Evolutionary conservation across 108 stramenopile genomes (phyloP).

Genomic region (Chaetoceros muelleri): DNA sequence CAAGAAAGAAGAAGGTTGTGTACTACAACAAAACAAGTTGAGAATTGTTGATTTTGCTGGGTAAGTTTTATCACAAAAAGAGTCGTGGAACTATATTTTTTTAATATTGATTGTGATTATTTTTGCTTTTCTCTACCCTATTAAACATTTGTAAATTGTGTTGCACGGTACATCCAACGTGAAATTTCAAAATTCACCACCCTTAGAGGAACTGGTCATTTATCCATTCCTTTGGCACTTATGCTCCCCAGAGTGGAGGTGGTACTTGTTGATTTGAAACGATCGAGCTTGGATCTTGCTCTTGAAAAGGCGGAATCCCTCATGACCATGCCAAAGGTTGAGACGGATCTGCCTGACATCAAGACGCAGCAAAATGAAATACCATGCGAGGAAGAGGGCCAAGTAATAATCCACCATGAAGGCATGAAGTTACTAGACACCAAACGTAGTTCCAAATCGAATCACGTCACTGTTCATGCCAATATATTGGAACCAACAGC

Average conservation of each 20-base stretch:
- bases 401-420: neutral
- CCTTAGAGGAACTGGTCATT: constrained; percentile 60
- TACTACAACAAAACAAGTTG: constrained; percentile 3
- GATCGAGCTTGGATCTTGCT: constrained; percentile 39
- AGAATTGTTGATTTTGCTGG: constrained; percentile 75
- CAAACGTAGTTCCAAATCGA: neutral
- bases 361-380: constrained; percentile 1
- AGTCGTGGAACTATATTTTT: too few relatives aligned
- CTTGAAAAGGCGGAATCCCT: constrained; percentile 30
- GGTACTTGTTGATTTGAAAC: constrained; percentile 54
- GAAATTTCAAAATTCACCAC: too few relatives aligned
- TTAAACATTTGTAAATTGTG: too few relatives aligned
- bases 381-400: neutral
- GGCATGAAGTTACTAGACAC: neutral
- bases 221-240: constrained; percentile 54
- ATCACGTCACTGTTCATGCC: neutral
- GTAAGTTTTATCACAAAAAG: too few relatives aligned
- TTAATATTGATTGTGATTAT: too few relatives aligned
- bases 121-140: too few relatives aligned
- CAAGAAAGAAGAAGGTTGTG: neutral
- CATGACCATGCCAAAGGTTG: neutral
- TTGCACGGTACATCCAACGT: too few relatives aligned
- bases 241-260: constrained; percentile 45
- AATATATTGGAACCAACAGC: constrained; percentile 5
- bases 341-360: too few relatives aligned